These are phyloP conservation scores for Pezizomycotina sp. DNA, from an alignment of 2,329 filamentous ascomycete species.

Conservation along the genomic window DNA sequence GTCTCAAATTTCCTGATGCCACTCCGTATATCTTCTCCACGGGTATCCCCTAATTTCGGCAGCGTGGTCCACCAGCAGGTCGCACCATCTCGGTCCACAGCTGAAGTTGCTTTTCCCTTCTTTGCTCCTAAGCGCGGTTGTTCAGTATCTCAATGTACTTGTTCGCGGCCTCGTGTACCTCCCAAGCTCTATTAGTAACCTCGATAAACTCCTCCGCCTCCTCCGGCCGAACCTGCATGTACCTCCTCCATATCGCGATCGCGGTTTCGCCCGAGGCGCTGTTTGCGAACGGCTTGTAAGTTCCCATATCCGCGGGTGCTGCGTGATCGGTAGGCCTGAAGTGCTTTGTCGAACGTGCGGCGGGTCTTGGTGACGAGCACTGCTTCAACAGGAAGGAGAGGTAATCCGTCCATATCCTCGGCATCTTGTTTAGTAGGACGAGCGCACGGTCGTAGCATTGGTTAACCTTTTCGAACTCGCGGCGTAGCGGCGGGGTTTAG, in stretches of 20 bases:
- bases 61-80: constrained; percentile 79
- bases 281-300: constrained; percentile 79
- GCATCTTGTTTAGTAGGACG: constrained; percentile 96
- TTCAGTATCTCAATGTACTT: constrained; percentile 86
- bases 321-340: constrained; percentile 83
- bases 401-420: constrained; percentile 95
- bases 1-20: constrained; percentile 83
- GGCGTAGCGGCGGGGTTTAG: constrained; percentile 65
- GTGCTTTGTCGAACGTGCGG: constrained; percentile 70
- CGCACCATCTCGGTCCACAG: constrained; percentile 97
- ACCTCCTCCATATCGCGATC: constrained; percentile 82
- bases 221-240: constrained; percentile 94
- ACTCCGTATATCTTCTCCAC: constrained; percentile 86
- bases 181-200: too few species aligned
- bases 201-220: constrained; percentile 92
- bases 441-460: constrained; percentile 82
- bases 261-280: constrained; percentile 81
- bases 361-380: too few species aligned
- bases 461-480: constrained; percentile 86
- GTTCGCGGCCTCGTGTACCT: constrained; percentile 80
- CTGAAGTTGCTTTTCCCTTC: constrained; percentile 84
- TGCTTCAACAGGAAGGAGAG: constrained; percentile 78
- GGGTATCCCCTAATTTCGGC: constrained; percentile 76
- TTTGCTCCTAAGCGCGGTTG: constrained; percentile 82
- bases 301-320: constrained; percentile 75